A percentile compares a stretch with the other conserved stretches of the same genome.
These are phyloP conservation scores for Galerina marginata DNA, from an alignment of 768 basidiomycete genomes.

Conservation along the genomic window DNA sequence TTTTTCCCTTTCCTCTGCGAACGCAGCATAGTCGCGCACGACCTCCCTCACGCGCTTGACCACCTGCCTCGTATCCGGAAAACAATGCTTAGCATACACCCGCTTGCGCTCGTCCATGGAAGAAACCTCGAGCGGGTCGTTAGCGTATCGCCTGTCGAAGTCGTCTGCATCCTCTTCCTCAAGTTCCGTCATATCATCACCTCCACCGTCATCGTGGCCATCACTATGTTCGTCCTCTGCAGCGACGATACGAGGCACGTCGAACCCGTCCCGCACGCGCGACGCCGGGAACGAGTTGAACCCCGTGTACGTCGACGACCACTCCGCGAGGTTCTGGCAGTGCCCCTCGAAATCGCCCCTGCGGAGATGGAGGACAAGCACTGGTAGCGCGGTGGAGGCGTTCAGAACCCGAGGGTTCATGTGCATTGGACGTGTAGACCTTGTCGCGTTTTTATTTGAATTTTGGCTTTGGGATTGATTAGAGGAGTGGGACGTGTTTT, in stretches of 20 bases:
- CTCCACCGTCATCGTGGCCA: neutral
- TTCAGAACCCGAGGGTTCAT: neutral
- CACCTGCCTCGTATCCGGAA: slow-evolving; percentile 56
- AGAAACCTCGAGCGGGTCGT: slow-evolving; percentile 9
- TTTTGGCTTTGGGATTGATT: neutral
- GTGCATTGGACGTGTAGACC: neutral
- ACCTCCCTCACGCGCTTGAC: slow-evolving; percentile 43
- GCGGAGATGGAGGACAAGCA: slow-evolving; percentile 63
- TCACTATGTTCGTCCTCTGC: neutral
- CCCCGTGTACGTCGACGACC: slow-evolving; percentile 48
- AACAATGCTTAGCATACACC: slow-evolving; percentile 53
- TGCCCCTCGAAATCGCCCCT: slow-evolving; percentile 60
- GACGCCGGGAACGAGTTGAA: slow-evolving; percentile 60
- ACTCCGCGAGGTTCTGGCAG: slow-evolving; percentile 48
- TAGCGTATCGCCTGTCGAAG: neutral
- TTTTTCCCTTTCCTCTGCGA: slow-evolving; percentile 14
- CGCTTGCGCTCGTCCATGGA: slow-evolving; percentile 32
- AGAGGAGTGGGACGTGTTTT: no score
- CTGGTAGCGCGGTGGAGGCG: slow-evolving; percentile 42
- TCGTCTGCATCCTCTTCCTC: neutral
- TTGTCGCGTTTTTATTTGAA: neutral
- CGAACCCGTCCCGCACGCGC: slow-evolving; percentile 42
- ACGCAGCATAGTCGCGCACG: slow-evolving; percentile 30
- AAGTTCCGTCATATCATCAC: neutral
- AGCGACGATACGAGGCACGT: slow-evolving; percentile 20